Conservation (phyloP, 169 alveolate species). For the Cryptosporidium parvum region DNA sequence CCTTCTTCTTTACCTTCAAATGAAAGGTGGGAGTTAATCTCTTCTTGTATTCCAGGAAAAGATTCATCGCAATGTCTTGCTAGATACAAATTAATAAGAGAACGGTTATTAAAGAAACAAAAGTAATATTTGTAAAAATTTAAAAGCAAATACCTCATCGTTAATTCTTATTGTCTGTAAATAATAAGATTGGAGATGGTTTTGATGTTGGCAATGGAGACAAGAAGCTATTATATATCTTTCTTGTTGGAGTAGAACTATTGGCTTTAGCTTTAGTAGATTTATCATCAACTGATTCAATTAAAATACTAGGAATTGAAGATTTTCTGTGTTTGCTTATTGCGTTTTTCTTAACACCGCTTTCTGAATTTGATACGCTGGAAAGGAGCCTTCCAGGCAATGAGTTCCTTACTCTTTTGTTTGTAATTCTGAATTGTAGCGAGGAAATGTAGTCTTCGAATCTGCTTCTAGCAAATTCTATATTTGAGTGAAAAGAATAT, state of each 20-base stretch:
- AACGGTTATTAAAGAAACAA: slow-evolving; percentile 24
- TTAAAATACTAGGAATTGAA: background rate
- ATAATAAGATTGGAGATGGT: slow-evolving; percentile 50
- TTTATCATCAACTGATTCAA: slow-evolving; percentile 8
- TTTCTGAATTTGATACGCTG: background rate
- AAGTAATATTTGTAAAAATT: background rate
- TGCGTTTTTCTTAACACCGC: background rate
- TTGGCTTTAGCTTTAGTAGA: background rate
- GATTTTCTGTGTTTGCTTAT: background rate
- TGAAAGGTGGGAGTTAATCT: slow-evolving; percentile 87
- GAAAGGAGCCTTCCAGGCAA: slow-evolving; percentile 19
- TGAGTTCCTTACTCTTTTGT: slow-evolving; percentile 9
- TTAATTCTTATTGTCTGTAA: slow-evolving; percentile 26
- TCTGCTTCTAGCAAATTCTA: slow-evolving; percentile 38
- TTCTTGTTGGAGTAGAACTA: slow-evolving; percentile 48
- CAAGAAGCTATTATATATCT: slow-evolving; percentile 16
- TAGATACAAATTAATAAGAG: slow-evolving; percentile 79
- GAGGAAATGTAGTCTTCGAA: slow-evolving; percentile 40
- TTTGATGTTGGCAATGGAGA: slow-evolving; percentile 72
- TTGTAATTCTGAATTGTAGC: slow-evolving; percentile 24
- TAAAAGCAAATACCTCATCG: background rate
- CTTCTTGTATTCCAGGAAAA: slow-evolving; percentile 84
- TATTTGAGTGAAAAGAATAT: slow-evolving; percentile 26
- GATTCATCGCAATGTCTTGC: slow-evolving; percentile 81
- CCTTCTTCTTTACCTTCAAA: slow-evolving; percentile 84